Base-by-base conservation (phyloP, 2,329 filamentous ascomycete species). In the Hortaea werneckii region DNA sequence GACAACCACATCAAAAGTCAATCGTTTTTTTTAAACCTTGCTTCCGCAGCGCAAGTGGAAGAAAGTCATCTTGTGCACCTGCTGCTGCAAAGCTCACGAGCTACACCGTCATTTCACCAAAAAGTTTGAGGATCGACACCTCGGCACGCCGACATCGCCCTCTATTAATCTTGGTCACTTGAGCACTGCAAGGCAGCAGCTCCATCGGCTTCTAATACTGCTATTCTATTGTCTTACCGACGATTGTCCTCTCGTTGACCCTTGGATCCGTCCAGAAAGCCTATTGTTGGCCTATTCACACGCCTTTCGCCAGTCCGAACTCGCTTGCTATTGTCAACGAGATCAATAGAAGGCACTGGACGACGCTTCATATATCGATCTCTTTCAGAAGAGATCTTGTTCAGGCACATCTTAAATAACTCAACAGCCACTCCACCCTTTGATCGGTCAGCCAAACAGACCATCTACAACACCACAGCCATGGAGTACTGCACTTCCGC, bases 401-500 rank as follows among this genome's bases (percentile, higher is more conserved):
- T 28, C 12, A 11, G 9, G n/a, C 32, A 30, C 26, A 29, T 20
- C 27, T 37, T 37, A 27, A 26, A 39, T 9, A 27, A 28, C 30
- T 30, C 35, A 13, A 43, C 12, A 10, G 6, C 12, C n/a, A 6
- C 20, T 29, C 20, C 28, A 40, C 12, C 35, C 29, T 40, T n/a
- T 20, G 10, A 48, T 11, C 41, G 40, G 29, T 42, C 45, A 41
- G 29, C 20, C 20, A 20, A 32, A 45, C 43, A 9, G 30, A 50
- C n/a, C 46, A 46, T 46, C 52, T 38, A 55, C 42, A 48, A 37
- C 46, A 47, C 44, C 52, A 49, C 8, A 20, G 29, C 27, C 56
- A 74, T 74, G 71, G 61, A 68, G 56, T 70, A 68, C 65, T 65
- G 65, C 57, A 47, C 56, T 57, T 58, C 63, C 58, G 67, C 61